phyloP scores from a whole-genome alignment of 2,329 filamentous ascomycete genomes.

The Fusarium albidum region DNA sequence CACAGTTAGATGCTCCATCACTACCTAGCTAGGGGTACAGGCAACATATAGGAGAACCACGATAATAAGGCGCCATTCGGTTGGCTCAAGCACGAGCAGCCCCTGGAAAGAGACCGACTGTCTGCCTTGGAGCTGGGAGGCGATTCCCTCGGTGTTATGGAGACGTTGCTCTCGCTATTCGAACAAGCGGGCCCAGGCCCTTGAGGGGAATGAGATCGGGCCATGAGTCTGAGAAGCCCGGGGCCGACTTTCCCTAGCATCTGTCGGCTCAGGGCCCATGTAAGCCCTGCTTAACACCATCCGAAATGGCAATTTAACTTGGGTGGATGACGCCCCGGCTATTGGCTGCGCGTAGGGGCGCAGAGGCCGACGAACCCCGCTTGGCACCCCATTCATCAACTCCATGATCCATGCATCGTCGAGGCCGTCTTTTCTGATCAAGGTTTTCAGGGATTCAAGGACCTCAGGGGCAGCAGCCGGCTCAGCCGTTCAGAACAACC shows the following conservation, averaged over 20 bases:
- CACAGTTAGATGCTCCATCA: conserved; percentile 21
- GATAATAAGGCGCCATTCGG: conserved; percentile 7
- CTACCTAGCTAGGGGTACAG: conserved; percentile 10
- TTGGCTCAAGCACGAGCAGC: conserved; percentile 8
- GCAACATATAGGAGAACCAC: not conserved
- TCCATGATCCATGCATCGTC: conserved; percentile 22
- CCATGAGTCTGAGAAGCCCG: conserved; percentile 21
- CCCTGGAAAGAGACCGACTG: conserved; percentile 6
- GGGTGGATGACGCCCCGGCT: conserved; percentile 19
- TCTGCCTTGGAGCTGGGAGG: conserved; percentile 8
- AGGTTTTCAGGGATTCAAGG: conserved; percentile 27
- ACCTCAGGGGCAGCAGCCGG: conserved; percentile 18
- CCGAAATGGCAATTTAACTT: conserved; percentile 39
- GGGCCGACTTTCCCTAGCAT: not conserved
- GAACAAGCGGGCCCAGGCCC: conserved; percentile 3
- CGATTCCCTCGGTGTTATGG: not conserved
- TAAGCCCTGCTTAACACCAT: conserved; percentile 17
- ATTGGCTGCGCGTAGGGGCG: conserved; percentile 31
- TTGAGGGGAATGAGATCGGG: conserved; percentile 20
- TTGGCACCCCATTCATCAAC: conserved; percentile 23
- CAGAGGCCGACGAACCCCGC: conserved; percentile 25
- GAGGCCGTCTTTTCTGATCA: conserved; percentile 14
- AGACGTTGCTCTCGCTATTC: conserved; percentile 11
- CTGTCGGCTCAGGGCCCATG: not conserved
- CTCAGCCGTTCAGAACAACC: conserved; percentile 21